Evolutionary conservation across 768 basidiomycete species (phyloP), one percentile per base, ranked within the genome.

Genomic region (Mycena galericulata): DNA sequence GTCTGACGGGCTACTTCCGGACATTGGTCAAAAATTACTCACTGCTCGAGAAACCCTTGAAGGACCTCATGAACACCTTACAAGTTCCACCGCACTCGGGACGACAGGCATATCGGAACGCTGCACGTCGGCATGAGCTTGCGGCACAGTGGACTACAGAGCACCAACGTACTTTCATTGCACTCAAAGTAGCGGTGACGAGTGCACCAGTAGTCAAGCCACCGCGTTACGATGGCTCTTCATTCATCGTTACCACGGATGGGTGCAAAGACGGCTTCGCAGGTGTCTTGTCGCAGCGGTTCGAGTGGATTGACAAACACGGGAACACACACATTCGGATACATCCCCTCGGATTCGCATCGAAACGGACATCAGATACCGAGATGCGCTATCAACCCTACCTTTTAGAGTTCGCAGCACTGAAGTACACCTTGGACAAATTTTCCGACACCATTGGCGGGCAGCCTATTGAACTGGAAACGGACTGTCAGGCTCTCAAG

Each of bases 1-100:
- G 82, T 0, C 65, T 82, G 5, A 79, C 77, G 5, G 76, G 77
- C 1, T 78, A 78, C 65, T 84, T 81, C 68, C 71, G 79, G 0
- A 53, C 73, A 18, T 65, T 82, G 4, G 78, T 84, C 43, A 70
- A 74, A 43, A 76, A 75, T 32, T 85, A 84, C 49, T 69, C 81
- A 0, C 59, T 61, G 1, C 65, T 81, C 0, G 81, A 74, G 24
- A 72, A 71, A 14, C 83, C 80, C 0, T 67, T 85, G 14, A 68
- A 69, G 6, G 77, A 83, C 61, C 71, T 84, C 1, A 45, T 36
- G 3, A 63, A 63, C 22, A 63, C 62, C 0, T 34, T 63, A 9
- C 30, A 55, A 18, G 62, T 63, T 14, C 43, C 62, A 15, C 40
- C 41, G 24, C 53, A 46, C 14, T 51, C 53, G 14, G 62, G 62